A percentile compares a stretch with the other conserved stretches of the same genome.
These are phyloP conservation scores for Chytriomyces sp. DNA, from an alignment of 192 early-diverging fungal genomes.

Conservation along the genomic window DNA sequence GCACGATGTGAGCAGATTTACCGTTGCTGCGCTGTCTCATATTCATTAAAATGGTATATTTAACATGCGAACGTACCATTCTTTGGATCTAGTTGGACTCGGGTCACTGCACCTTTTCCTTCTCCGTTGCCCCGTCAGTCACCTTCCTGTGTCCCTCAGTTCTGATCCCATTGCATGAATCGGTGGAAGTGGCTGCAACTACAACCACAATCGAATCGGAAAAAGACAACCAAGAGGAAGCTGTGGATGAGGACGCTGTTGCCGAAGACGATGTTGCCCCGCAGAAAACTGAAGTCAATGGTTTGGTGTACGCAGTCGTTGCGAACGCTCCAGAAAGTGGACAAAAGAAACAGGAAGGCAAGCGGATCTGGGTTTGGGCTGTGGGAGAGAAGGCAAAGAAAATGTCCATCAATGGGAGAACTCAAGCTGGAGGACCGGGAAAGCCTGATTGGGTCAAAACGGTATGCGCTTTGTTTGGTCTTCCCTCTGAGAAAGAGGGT, in stretches of 20 bases:
- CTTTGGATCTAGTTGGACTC: background rate
- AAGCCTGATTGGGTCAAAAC: constrained; percentile 34
- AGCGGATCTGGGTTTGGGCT: constrained; percentile 28
- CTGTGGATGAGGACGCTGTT: background rate
- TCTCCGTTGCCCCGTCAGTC: constrained; percentile 20
- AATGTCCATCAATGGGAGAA: constrained; percentile 1
- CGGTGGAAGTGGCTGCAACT: background rate
- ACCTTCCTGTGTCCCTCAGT: constrained; percentile 21
- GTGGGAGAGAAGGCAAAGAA: constrained; percentile 8
- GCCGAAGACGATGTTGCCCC: background rate
- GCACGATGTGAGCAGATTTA: constrained; percentile 14
- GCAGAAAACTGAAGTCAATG: background rate
- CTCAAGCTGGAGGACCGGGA: constrained; percentile 19
- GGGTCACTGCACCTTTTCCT: constrained; percentile 20
- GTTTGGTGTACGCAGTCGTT: constrained; percentile 19
- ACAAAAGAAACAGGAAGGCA: background rate
- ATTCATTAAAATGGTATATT: no score
- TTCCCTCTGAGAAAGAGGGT: background rate
- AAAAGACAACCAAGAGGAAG: background rate
- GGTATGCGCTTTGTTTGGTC: background rate
- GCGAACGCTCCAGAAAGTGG: background rate
- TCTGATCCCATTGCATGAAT: background rate
- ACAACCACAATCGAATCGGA: background rate
- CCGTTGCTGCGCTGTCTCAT: no score
- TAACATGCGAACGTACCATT: no score